Evolutionary conservation across 2,329 filamentous ascomycete genomes (phyloP).

Genomic region (Trichophyton equinum): DNA sequence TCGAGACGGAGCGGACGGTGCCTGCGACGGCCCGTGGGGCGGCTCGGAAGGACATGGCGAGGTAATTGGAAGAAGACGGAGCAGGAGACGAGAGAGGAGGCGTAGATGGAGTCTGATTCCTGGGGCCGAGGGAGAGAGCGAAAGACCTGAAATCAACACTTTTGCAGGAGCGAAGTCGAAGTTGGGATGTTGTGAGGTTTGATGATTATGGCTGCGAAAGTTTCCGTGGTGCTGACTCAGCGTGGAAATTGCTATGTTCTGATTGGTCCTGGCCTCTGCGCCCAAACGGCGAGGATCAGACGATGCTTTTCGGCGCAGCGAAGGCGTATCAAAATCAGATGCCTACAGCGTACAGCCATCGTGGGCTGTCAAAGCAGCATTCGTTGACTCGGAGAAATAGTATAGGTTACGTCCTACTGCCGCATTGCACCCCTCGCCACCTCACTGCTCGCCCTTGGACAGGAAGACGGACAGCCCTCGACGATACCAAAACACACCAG

Average conservation of each 20-base stretch:
- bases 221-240: slow-evolving; percentile 7
- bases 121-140: neutral
- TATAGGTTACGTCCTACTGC: neutral
- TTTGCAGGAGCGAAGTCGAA: neutral
- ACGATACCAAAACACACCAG: neutral
- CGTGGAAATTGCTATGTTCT: neutral
- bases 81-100: slow-evolving; percentile 18
- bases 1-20: slow-evolving; percentile 21
- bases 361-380: neutral
- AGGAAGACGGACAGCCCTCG: neutral
- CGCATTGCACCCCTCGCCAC: neutral
- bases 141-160: neutral
- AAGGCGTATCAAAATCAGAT: neutral
- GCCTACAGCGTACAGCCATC: neutral
- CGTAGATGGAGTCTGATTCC: slow-evolving; percentile 12
- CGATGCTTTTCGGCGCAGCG: neutral
- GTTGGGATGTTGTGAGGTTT: slow-evolving; percentile 5
- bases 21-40: slow-evolving; percentile 34
- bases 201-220: slow-evolving; percentile 4
- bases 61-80: neutral
- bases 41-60: slow-evolving; percentile 37
- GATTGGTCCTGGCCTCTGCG: neutral
- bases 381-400: neutral
- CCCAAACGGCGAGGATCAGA: neutral
- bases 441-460: neutral